A percentile compares a stretch with the other conserved stretches of the same genome.
Evolutionary conservation across 176 grass and related monocot genomes (phyloP).

Genomic region (Thinopyrum elongatum): DNA sequence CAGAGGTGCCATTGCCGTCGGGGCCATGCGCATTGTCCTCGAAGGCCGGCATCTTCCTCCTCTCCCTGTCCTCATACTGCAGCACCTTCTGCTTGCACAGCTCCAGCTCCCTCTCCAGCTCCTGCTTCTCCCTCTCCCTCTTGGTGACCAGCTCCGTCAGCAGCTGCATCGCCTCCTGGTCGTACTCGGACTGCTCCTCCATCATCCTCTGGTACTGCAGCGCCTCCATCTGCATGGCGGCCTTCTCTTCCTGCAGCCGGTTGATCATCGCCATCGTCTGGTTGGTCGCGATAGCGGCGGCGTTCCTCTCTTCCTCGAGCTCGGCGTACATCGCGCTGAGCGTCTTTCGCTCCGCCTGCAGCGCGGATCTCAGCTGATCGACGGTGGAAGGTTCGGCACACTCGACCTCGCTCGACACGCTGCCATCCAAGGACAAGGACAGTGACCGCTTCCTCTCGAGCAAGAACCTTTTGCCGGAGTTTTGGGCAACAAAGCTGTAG

Average conservation of each 20-base stretch:
- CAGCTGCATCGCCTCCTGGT: conserved; percentile 97
- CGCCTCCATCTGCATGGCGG: conserved; percentile 98
- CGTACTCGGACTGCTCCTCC: conserved; percentile 98
- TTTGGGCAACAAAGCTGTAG: conserved; percentile 43
- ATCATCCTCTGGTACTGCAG: conserved; percentile 98
- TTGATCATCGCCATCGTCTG: conserved; percentile 99
- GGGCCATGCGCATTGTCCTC: conserved; percentile 30
- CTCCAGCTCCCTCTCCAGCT: conserved; percentile 81
- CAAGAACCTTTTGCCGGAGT: conserved; percentile 40
- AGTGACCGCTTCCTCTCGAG: conserved; percentile 67
- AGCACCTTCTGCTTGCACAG: conserved; percentile 52
- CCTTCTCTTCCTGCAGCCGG: conserved; percentile 99
- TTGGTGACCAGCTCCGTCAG: conserved; percentile 89
- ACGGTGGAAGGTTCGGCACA: conserved; percentile 45
- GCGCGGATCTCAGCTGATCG: conserved; percentile 63
- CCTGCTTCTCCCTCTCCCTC: conserved; percentile 95
- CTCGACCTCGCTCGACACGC: conserved; percentile 61
- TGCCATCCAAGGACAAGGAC: conserved; percentile 67
- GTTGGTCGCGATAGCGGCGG: conserved; percentile 76
- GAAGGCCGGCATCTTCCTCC: conserved; percentile 38
- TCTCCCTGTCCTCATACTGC: conserved; percentile 62
- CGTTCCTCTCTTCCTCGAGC: conserved; percentile 94
- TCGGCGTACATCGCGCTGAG: conserved; percentile 78
- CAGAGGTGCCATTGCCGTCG: conserved; percentile 46
- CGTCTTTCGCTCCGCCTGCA: conserved; percentile 55